These are phyloP conservation scores for Davidsoniella virescens DNA, from an alignment of 2,329 filamentous ascomycete genomes.

Conservation along the genomic window DNA sequence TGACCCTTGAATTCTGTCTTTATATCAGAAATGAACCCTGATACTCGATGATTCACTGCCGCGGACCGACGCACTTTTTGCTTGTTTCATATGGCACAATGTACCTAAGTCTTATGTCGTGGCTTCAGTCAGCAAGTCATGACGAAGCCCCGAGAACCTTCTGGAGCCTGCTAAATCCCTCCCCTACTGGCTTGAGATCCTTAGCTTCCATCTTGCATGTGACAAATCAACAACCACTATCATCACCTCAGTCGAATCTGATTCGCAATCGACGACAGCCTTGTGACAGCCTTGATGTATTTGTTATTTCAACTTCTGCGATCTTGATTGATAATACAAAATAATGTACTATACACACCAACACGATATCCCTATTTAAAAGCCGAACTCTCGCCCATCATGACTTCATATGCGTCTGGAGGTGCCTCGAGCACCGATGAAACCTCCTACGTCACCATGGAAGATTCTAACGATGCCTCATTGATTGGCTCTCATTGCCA, in stretches of 20 bases:
- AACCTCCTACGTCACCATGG: slow-evolving; percentile 55
- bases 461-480: slow-evolving; percentile 56
- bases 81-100: not conserved
- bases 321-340: not conserved
- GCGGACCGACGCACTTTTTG: not conserved
- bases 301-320: not conserved
- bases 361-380: slow-evolving; percentile 12
- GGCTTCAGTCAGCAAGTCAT: not conserved
- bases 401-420: slow-evolving; percentile 6
- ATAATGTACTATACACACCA: not conserved
- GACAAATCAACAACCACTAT: not conserved
- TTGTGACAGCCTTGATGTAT: not conserved
- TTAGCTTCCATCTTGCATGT: not conserved
- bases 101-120: no score
- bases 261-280: not conserved
- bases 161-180: not conserved
- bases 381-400: not conserved
- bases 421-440: slow-evolving; percentile 22
- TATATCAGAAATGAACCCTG: no score
- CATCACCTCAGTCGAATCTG: not conserved
- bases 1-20: no score
- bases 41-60: no score
- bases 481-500: slow-evolving; percentile 85
- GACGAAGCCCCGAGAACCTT: slow-evolving; percentile 1
- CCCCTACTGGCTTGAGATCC: not conserved